Evolutionary conservation across 2,329 filamentous ascomycete species (phyloP).

Genomic region (Clarireedia paspali): DNA sequence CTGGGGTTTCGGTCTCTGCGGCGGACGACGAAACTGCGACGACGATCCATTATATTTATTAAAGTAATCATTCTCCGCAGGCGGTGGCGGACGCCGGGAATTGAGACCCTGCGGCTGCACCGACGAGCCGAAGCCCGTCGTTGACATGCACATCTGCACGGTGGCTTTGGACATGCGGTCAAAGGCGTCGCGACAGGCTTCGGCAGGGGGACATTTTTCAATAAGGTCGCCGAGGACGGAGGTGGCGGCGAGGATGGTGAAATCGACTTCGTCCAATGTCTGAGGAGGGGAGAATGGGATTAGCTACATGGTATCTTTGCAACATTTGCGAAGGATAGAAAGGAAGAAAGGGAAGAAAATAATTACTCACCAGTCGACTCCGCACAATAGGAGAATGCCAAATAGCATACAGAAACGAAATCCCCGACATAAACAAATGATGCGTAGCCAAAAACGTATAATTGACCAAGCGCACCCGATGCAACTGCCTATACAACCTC

Average conservation of each 20-base stretch:
- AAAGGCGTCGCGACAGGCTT: conserved; percentile 91
- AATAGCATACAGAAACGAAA: conserved; percentile 93
- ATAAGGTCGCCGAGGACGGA: conserved; percentile 88
- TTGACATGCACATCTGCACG: conserved; percentile 87
- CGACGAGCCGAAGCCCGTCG: conserved; percentile 37
- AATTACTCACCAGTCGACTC: conserved; percentile 64
- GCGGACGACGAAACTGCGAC: neutral
- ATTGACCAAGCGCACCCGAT: conserved; percentile 82
- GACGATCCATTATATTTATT: conserved; percentile 6
- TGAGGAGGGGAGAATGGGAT: conserved; percentile 25
- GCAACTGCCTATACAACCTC: conserved; percentile 82
- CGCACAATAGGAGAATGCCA: conserved; percentile 92
- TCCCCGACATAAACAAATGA: conserved; percentile 93
- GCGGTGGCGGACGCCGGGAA: neutral
- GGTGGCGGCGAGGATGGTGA: conserved; percentile 86
- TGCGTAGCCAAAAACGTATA: conserved; percentile 95
- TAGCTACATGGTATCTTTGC: neutral
- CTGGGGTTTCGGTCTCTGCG: conserved; percentile 21
- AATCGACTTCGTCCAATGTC: conserved; percentile 95
- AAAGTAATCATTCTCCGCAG: conserved; percentile 16
- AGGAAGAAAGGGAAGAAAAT: no score
- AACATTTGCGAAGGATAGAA: no score
- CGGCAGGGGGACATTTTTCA: conserved; percentile 89
- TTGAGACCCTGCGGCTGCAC: conserved; percentile 6
- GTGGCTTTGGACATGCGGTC: conserved; percentile 93